Evolutionary conservation across 108 stramenopile genomes (phyloP).

Genomic region (Aurantiochytrium sp.): DNA sequence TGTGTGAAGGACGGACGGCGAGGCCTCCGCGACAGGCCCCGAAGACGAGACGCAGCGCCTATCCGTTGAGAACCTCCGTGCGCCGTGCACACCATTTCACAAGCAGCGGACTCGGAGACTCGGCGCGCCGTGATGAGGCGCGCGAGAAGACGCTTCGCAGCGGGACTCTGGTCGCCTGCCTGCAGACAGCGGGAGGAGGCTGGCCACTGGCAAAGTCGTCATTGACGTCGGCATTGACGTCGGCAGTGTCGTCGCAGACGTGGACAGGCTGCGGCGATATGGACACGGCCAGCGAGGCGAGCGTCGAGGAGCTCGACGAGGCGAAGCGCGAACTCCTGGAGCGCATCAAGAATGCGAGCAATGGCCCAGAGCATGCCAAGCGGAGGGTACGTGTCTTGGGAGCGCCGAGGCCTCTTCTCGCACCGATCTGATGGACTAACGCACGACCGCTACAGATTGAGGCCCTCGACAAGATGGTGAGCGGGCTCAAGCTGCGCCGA

Average conservation of each 20-base stretch:
- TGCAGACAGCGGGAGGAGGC: no score
- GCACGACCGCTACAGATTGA: not conserved
- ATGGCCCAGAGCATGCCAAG: constrained; percentile 24
- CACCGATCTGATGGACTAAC: no score
- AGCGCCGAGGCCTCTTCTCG: not conserved
- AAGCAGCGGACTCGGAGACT: no score
- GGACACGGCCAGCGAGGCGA: not conserved
- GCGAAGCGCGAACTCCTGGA: constrained; percentile 17
- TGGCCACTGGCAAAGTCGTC: no score
- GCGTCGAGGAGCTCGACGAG: constrained; percentile 4
- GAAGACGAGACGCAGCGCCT: no score
- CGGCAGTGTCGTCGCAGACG: no score
- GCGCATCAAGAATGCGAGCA: constrained; percentile 30
- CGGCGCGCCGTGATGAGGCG: no score
- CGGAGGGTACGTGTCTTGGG: not conserved
- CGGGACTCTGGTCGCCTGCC: no score
- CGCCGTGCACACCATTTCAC: not conserved
- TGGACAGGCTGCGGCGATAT: not conserved
- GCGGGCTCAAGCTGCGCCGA: not conserved
- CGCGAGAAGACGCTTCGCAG: no score
- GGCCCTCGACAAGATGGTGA: constrained; percentile 18
- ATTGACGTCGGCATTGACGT: not conserved
- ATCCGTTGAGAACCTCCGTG: constrained; percentile 19
- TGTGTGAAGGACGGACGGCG: no score
- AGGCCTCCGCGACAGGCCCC: no score